phyloP scores from a whole-genome alignment of 495 filamentous ascomycete genomes.

The Hyphodiscus hymeniophilus region DNA sequence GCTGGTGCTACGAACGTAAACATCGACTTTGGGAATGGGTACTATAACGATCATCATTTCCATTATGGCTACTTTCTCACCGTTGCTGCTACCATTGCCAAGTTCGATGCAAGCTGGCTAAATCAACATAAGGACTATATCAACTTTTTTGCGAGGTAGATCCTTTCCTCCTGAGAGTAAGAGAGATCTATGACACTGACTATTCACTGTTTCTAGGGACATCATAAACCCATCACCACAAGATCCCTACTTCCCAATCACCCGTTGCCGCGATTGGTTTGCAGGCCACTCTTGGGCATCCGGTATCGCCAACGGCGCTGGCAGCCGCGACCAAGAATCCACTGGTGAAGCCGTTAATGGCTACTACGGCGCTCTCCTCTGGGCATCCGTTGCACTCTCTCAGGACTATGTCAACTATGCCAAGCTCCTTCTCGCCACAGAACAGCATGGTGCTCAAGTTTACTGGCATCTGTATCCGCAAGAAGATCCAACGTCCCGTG shows the following conservation, averaged over 20 bases:
- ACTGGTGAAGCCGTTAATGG: constrained; percentile 58
- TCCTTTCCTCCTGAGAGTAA: neutral
- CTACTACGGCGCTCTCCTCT: neutral
- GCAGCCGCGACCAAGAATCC: constrained; percentile 90
- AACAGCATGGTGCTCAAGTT: neutral
- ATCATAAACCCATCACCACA: constrained; percentile 63
- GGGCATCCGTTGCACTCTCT: neutral
- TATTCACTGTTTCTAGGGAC: constrained; percentile 49
- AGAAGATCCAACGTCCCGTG: neutral
- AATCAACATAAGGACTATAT: constrained; percentile 68
- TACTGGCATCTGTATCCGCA: neutral
- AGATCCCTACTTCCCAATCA: constrained; percentile 78
- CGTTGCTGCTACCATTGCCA: constrained; percentile 74
- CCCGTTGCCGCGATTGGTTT: constrained; percentile 83
- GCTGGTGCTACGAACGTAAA: constrained; percentile 71
- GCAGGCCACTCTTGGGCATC: constrained; percentile 95
- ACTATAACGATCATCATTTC: constrained; percentile 97
- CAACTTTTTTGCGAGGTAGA: constrained; percentile 49
- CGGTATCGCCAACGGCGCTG: constrained; percentile 74
- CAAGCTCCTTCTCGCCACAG: neutral
- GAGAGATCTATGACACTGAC: neutral
- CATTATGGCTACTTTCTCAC: constrained; percentile 87
- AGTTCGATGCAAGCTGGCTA: constrained; percentile 74
- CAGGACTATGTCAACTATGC: neutral
- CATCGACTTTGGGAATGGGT: constrained; percentile 72